Base-by-base conservation (phyloP, 1,284 basidiomycete species). In the Malassezia brasiliensis region DNA sequence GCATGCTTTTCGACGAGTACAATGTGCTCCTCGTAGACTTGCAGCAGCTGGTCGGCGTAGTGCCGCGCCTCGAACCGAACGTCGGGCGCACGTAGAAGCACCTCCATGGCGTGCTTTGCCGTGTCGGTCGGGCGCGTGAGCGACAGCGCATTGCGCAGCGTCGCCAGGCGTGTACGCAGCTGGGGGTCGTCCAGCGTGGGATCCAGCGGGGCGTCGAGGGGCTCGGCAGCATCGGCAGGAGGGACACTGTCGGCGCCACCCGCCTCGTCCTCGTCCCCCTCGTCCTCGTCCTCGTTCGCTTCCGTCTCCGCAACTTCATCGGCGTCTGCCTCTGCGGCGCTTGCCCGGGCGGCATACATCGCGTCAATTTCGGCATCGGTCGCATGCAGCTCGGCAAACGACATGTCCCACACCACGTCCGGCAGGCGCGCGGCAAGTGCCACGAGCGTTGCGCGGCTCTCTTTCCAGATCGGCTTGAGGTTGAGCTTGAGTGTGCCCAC, bases 401-500 rank as follows among this genome's bases (percentile, higher is more conserved):
- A 50, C 6, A 46, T 35, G 15, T 37, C 35, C 64, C 64, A 67
- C 9, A 67, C 57, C 4, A 39, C 34, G 8, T 62, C 59, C 46
- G 62, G 10, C 49, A 53, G 8, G 15, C 59, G 19, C 7, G 44
- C 30, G 10, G 63, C 59, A 14, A 73, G 53, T 30, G 69, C 70
- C 2, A 63, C 60, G 2, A 74, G 45, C 8, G 67, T 62, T 45
- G 63, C 62, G 48, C 64, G 62, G 19, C 60, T 59, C 44, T 72
- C 72, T 6, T 52, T 49, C 72, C 72, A 74, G 30, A 73, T 50
- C 0, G 72, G 72, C n/a, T 61, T 57, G 39, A 74, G 55, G 37
- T 74, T 74, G 54, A 74, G 51, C 60, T 71, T 73, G 51, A 72
- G 52, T 32, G 64, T 69, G 46, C 64, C 64, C 36, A 72, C 58